Evolutionary conservation across 768 basidiomycete genomes (phyloP), one percentile per base, ranked within the genome.

Genomic region (Omphalotus guepiniiformis): DNA sequence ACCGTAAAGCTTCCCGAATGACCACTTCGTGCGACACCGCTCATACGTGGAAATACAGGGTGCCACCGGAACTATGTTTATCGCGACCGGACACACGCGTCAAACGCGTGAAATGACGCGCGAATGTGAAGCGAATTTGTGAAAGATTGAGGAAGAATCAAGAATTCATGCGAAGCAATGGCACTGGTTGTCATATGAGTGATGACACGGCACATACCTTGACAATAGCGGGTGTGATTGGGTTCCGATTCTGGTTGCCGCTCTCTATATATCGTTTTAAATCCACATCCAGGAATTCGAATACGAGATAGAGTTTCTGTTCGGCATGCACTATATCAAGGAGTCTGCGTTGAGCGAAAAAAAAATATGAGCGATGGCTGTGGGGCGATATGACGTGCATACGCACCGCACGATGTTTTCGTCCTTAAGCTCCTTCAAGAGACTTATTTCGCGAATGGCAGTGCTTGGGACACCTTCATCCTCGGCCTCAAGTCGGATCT

Each of bases 381-480:
- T 40, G 44, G 26, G 25, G 35, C 42, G 16, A 30, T 22, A 19
- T 5, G 39, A 37, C 25, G 37, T 25, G 43, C 49, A 42, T 23
- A 48, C 74, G 57, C 62, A 88, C 96, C 83, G 81, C 62, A 99
- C 96, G 60, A 98, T 91, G 63, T 97, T 91, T 28, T 93, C 90
- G 63, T 98, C 89, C 64, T 89, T 91, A 58, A 99, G 78, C 63
- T 99, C 96, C 67, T 98, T 99, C 57, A 99, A 69, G 52, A 99
- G 68, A 69, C 90, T 93, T 67, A 99, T 99, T 73, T 99, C 96
- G 42, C 96, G 82, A 60, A 99, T 99, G 47, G 95, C 94, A 3
- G 96, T 99, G 54, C 88, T 91, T 7, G 96, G 96, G 18, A 99
- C 96, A 39, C 96, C 96, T 66, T 99, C 96, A 61, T 99, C 96